Conservation (phyloP, 2,329 filamentous ascomycete species). For the Emmonsia crescens region DNA sequence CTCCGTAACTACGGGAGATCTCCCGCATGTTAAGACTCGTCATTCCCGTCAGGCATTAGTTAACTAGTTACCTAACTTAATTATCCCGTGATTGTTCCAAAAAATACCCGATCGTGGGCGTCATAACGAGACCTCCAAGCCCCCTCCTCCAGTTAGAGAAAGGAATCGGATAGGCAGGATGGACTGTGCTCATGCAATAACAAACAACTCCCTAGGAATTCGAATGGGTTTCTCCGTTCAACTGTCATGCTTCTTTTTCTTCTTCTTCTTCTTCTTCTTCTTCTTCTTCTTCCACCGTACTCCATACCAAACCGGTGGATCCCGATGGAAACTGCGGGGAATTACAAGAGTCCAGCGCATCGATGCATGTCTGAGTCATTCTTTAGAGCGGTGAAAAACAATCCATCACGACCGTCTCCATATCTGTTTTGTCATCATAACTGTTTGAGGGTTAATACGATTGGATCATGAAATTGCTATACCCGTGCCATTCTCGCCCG, state of each 20-base stretch:
- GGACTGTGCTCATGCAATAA: neutral
- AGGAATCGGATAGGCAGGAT: neutral
- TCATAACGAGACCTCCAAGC: neutral
- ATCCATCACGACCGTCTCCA: no score
- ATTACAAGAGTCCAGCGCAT: neutral
- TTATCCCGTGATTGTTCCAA: neutral
- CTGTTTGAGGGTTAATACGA: neutral
- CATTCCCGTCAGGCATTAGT: neutral
- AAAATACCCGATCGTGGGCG: neutral
- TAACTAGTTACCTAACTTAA: no score
- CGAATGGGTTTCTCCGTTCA: neutral
- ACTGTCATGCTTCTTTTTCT: neutral
- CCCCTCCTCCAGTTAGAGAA: neutral
- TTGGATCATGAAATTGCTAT: neutral
- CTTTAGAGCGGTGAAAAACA: neutral
- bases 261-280: neutral
- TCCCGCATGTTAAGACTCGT: neutral
- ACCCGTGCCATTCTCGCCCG: neutral
- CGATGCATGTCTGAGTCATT: constrained; percentile 2
- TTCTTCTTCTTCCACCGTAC: no score
- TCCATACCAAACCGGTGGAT: neutral
- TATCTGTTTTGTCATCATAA: neutral
- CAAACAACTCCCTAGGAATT: neutral
- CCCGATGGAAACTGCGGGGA: neutral
- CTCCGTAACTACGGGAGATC: neutral